Evolutionary conservation across 306 rosid species (phyloP), one percentile per base, ranked within the genome.

Genomic region (Canavalia gladiata): DNA sequence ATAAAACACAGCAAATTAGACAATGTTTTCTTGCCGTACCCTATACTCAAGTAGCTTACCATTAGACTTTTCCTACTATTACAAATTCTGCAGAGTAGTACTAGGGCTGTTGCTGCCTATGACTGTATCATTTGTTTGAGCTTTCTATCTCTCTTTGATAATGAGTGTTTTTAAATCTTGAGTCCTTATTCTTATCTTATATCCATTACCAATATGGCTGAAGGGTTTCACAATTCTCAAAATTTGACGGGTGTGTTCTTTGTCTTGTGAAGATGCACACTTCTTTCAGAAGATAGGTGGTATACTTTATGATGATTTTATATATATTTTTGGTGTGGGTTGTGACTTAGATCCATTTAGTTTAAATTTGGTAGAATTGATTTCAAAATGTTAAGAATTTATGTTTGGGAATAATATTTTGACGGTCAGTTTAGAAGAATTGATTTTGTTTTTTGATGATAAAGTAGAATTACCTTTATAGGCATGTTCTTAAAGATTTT

Each of bases 161-260:
- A 71, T 42, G 30, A 59, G 65, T 59, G 68, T 72, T 72, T 28
- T 52, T 64, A 4, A 8, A 45, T 11, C 47, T 68, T 13, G 29
- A 64, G 35, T 70, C 47, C 30, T 54, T 74, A 51, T 52, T 43
- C 63, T 7, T 66, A 41, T 77, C 65, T 42, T 76, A 4, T 9
- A 8, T 5, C 43, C 58, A 67, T 39, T 42, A 13, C 58, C 10
- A 42, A 42, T 54, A 67, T 60, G 58, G 72, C 52, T 52, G 42
- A 42, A 10, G 7, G 6, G 12, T 37, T 6, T 50, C 51, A 18
- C 25, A 18, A 18, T 18, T 18, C 25, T 10, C 81, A 34, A 49
- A 50, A 13, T 49, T 76, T 62, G 68, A 56, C 56, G 41, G 54
- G 37, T 50, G 8, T 34, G 45, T 62, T 46, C 13, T 58, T 58